Percentiles rank a stretch among this genome's conserved stretches.
Conservation (phyloP, 345 rosid genomes). For the Citrus cavaleriei region DNA sequence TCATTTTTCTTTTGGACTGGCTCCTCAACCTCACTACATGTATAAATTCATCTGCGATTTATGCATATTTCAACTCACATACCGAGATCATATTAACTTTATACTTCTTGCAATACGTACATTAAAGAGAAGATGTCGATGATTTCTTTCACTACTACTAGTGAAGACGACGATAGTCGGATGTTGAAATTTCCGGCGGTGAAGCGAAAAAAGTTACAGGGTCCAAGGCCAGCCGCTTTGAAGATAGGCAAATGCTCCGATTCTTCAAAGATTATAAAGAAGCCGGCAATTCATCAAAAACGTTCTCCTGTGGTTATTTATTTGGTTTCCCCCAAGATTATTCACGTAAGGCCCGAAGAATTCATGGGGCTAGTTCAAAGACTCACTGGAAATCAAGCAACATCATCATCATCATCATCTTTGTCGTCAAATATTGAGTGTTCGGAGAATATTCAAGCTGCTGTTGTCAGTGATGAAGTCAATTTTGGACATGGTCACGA, state of each 20-base stretch:
- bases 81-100: neutral
- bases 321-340: conserved; percentile 43
- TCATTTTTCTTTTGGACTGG: neutral
- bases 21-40: neutral
- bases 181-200: neutral
- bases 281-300: too few species aligned
- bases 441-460: neutral
- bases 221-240: conserved; percentile 16
- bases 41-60: neutral
- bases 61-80: neutral
- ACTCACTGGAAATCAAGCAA: conserved; percentile 38
- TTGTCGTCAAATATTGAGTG: too few species aligned
- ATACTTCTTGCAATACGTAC: neutral
- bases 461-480: neutral
- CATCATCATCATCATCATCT: neutral
- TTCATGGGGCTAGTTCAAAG: conserved; percentile 48
- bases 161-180: neutral
- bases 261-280: neutral
- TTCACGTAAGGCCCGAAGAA: conserved; percentile 37
- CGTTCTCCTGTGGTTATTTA: conserved; percentile 31
- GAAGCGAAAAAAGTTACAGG: conserved; percentile 3
- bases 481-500: neutral
- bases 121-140: neutral
- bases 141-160: neutral
- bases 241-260: conserved; percentile 11